Evolutionary conservation across 1,139 yeast species (phyloP).

Genomic region (Maudiozyma humilis): DNA sequence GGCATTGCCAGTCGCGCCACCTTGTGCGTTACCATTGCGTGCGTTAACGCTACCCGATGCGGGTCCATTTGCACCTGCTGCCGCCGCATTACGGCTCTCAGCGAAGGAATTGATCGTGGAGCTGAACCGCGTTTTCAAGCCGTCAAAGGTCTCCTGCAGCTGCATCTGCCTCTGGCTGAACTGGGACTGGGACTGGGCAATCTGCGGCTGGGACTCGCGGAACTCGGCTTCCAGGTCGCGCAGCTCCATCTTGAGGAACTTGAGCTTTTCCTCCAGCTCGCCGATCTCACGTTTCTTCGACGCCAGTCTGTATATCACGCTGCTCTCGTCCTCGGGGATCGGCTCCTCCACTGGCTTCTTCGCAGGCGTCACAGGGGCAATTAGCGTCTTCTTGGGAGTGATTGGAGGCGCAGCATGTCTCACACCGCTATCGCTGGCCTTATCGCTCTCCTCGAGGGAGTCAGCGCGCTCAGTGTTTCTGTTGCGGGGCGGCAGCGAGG

Average conservation of each 20-base stretch:
- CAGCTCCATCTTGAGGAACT: conserved; percentile 33
- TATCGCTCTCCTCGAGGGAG: not conserved
- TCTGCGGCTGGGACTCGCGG: conserved; percentile 9
- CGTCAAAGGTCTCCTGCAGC: conserved; percentile 4
- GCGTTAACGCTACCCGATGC: not conserved
- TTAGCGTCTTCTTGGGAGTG: conserved; percentile 2
- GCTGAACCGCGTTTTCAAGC: conserved; percentile 2
- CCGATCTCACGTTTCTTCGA: conserved; percentile 38
- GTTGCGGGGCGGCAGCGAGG: not conserved
- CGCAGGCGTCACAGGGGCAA: conserved; percentile 9
- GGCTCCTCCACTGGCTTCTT: conserved; percentile 2
- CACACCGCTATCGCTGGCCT: not conserved
- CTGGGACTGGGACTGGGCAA: conserved; percentile 4
- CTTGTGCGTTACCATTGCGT: not conserved
- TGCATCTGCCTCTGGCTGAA: conserved; percentile 1
- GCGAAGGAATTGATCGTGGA: conserved; percentile 1
- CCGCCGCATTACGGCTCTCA: not conserved
- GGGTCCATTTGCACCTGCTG: not conserved
- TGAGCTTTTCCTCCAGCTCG: conserved; percentile 35
- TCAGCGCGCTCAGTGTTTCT: conserved; percentile 3
- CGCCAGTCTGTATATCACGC: conserved; percentile 34
- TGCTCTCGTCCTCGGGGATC: conserved; percentile 7
- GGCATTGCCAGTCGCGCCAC: not conserved
- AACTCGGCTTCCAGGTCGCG: conserved; percentile 31
- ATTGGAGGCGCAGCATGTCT: conserved; percentile 4